Evolutionary conservation across 2,329 filamentous ascomycete genomes (phyloP), one percentile per base, ranked within the genome.

Genomic region (Trichophyton benhamiae): DNA sequence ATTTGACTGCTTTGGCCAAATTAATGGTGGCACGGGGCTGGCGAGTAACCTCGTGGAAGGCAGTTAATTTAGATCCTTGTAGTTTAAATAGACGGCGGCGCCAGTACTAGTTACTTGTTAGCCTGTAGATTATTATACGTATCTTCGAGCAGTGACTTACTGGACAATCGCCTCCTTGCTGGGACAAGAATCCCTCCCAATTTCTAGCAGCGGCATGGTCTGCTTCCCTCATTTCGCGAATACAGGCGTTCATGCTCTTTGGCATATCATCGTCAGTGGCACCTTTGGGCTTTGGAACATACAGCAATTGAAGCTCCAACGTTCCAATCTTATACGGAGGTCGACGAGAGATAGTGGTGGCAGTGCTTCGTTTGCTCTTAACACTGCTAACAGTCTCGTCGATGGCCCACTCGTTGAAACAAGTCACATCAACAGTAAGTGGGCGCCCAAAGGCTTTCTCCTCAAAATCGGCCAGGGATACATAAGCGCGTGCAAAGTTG

Each of bases 351-450:
- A 89, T 82, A 15, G 84, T 80, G 25, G 81, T 82, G 1, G 71
- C 71, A 65, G 82, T 85, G 48, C 85, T 83, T 65, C 88, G 88
- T 83, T 97, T 97, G 80, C 89, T 96, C 82, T 95, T 95, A 65
- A 96, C 87, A 74, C 90, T 96, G 69, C 86, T 95, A 3, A 87
- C 84, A 63, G 80, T 80, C 67, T 94, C 89, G 72, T 99, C 94
- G 2, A 88, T 86, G 0, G 94, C 94, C 94, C 94, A 99, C 77
- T 99, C 94, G 70, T 99, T 99, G 82, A 97, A 99, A 75, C 91
- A 95, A 17, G 90, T 88, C 61, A 97, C 85, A 68, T 97, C 91
- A 15, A 91, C 89, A 64, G 86, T 86, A 69, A 92, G 87, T 7
- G 90, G 91, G 17, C 94, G 86, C 41, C 94, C 94, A 69, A 88